phyloP scores from a whole-genome alignment of 106 monocot species.

The Ottelia alismoides region DNA sequence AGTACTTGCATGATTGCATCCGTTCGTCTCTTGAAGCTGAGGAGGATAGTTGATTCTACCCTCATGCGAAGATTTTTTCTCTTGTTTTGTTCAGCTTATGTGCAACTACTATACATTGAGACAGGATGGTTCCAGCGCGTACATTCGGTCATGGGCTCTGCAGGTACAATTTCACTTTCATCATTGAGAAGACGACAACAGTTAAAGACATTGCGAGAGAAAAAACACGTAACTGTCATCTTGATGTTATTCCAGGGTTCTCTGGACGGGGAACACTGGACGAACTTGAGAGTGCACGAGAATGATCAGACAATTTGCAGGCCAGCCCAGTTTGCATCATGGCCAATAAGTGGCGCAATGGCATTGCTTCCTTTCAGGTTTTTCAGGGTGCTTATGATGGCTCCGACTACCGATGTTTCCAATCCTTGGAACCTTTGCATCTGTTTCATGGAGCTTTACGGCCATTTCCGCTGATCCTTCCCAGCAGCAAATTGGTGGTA shows the following conservation, averaged over 20 bases:
- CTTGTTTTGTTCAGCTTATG: conserved; percentile 43
- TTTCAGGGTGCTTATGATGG: conserved; percentile 49
- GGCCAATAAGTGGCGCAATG: conserved; percentile 37
- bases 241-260: conserved; percentile 38
- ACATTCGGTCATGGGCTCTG: conserved; percentile 52
- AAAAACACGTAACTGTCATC: no score
- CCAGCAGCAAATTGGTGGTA: no score
- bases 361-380: conserved; percentile 79
- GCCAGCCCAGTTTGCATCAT: conserved; percentile 68
- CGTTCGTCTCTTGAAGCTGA: no score
- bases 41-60: no score
- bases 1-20: no score
- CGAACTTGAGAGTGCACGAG: conserved; percentile 48
- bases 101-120: conserved; percentile 87
- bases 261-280: conserved; percentile 60
- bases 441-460: conserved; percentile 76
- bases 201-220: no score
- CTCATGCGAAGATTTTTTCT: no score
- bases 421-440: conserved; percentile 62
- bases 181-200: no score
- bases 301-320: conserved; percentile 52
- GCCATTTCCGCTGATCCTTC: conserved; percentile 57
- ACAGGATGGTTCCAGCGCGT: conserved; percentile 65
- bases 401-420: conserved; percentile 24
- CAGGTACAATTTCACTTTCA: conserved; percentile 42